Conservation (phyloP, 2,329 filamentous ascomycete genomes). For the Metarhizium humberi region DNA sequence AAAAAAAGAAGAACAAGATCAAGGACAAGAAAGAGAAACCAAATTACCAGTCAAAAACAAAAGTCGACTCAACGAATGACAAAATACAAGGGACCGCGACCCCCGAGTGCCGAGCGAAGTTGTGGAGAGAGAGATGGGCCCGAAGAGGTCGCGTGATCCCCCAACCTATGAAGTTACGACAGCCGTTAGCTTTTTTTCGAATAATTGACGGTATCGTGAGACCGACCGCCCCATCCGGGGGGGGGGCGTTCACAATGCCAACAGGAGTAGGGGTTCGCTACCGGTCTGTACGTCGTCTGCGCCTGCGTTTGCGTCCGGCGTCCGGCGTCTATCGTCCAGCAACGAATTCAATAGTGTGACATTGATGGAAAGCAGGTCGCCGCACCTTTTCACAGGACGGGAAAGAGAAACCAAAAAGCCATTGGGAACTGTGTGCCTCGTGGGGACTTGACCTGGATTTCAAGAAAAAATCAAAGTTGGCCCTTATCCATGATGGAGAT, state of each 20-base stretch:
- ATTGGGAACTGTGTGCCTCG: neutral
- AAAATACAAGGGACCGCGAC: neutral
- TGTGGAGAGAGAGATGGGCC: slow-evolving; percentile 3
- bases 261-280: neutral
- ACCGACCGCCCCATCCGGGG: neutral
- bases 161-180: neutral
- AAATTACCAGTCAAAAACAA: neutral
- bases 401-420: neutral
- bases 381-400: neutral
- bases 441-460: neutral
- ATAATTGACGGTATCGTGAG: slow-evolving; percentile 7
- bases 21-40: neutral
- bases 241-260: neutral
- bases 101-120: slow-evolving; percentile 1
- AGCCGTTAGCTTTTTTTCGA: neutral
- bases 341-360: neutral
- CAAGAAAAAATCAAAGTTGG: neutral
- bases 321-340: neutral
- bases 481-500: neutral
- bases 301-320: no score
- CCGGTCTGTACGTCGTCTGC: neutral
- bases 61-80: neutral
- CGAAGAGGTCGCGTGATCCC: slow-evolving; percentile 11
- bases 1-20: neutral
- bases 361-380: neutral